These are phyloP conservation scores for Neoascochyta sp. DNA, from an alignment of 2,329 filamentous ascomycete genomes.

Conservation along the genomic window DNA sequence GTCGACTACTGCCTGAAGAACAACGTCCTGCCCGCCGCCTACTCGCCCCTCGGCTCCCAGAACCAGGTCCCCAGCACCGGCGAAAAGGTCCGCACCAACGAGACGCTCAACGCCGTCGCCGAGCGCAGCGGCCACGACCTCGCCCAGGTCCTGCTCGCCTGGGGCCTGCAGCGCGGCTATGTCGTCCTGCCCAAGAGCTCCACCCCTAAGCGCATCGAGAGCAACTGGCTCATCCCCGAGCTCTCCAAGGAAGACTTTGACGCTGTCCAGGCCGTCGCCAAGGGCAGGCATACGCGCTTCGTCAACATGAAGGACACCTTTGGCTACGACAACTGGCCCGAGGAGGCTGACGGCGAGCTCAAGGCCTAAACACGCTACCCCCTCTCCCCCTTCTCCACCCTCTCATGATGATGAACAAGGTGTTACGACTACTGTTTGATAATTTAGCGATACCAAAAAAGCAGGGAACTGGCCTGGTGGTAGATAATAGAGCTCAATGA, in stretches of 20 bases:
- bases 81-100: conserved; percentile 66
- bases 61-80: conserved; percentile 66
- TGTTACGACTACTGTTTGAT: conserved; percentile 6
- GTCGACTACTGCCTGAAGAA: conserved; percentile 57
- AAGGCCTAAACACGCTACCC: too few species aligned
- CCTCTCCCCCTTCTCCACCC: too few species aligned
- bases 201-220: conserved; percentile 43
- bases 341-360: conserved; percentile 35
- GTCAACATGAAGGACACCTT: conserved; percentile 82
- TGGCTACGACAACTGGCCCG: conserved; percentile 62
- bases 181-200: conserved; percentile 43
- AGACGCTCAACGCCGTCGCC: conserved; percentile 62
- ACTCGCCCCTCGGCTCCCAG: conserved; percentile 66
- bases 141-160: conserved; percentile 78
- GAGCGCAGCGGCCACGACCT: conserved; percentile 71
- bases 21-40: conserved; percentile 60
- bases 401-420: conserved; percentile 2
- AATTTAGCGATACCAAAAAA: conserved; percentile 26
- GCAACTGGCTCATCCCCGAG: conserved; percentile 63
- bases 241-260: conserved; percentile 54
- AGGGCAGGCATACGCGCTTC: conserved; percentile 65
- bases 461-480: too few species aligned
- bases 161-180: conserved; percentile 72
- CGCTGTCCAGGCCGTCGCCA: conserved; percentile 61
- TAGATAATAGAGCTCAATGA: conserved; percentile 9